phyloP scores from a whole-genome alignment of 257 asterid genomes.

The Salvia splendens region DNA sequence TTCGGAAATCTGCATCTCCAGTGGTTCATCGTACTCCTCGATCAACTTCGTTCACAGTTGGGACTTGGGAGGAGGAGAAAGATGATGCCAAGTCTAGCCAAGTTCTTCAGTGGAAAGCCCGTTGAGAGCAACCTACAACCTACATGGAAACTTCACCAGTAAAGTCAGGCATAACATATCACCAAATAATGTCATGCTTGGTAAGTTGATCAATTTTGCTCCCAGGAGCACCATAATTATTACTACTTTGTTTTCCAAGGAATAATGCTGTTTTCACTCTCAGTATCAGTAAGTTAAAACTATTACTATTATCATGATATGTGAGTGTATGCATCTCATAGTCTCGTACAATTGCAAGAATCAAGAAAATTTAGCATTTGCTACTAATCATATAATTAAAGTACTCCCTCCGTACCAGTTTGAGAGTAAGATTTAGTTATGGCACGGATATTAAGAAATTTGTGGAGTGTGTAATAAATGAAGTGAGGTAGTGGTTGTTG shows the following conservation, averaged over 20 bases:
- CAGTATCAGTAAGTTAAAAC: too few species aligned
- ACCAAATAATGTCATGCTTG: constrained; percentile 17
- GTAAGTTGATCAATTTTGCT: constrained; percentile 23
- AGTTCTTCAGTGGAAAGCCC: constrained; percentile 52
- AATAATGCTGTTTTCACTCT: constrained; percentile 5
- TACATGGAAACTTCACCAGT: constrained; percentile 16
- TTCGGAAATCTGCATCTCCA: constrained; percentile 51
- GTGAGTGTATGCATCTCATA: not conserved
- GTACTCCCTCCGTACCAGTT: not conserved
- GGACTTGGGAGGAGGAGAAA: constrained; percentile 61
- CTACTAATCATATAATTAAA: not conserved
- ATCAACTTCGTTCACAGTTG: constrained; percentile 50
- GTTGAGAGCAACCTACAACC: constrained; percentile 30
- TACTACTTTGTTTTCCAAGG: constrained; percentile 22
- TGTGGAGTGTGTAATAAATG: too few species aligned
- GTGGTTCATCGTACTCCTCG: constrained; percentile 40
- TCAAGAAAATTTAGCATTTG: constrained; percentile 26
- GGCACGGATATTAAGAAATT: too few species aligned
- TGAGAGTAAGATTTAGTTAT: too few species aligned
- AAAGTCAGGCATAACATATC: constrained; percentile 20
- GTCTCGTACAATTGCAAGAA: constrained; percentile 18
- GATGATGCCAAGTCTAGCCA: constrained; percentile 58
- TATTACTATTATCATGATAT: too few species aligned
- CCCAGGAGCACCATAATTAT: not conserved
- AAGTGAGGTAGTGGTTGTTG: too few species aligned